These are phyloP conservation scores for Nakazawaea peltata DNA, from an alignment of 805 yeast species.

Conservation along the genomic window DNA sequence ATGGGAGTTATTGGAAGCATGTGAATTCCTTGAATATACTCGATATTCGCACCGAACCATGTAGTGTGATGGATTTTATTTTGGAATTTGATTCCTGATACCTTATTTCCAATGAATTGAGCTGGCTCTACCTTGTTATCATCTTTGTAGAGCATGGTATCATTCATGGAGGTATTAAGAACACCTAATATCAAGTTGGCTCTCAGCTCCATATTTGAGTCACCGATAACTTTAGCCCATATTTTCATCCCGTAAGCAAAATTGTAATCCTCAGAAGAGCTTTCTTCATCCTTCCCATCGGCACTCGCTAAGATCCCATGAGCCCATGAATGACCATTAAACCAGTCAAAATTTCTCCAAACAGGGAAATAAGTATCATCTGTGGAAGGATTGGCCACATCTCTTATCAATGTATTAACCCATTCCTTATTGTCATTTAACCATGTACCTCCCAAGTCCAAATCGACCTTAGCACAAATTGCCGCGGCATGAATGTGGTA, in stretches of 20 bases:
- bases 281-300: constrained; percentile 69
- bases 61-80: constrained; percentile 69
- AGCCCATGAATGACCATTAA: constrained; percentile 70
- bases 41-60: constrained; percentile 52
- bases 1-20: constrained; percentile 68
- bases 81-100: constrained; percentile 63
- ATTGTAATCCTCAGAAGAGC: constrained; percentile 64
- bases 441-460: constrained; percentile 44
- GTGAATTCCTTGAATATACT: constrained; percentile 72
- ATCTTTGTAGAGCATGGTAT: constrained; percentile 42
- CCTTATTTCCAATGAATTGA: constrained; percentile 46
- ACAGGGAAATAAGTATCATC: constrained; percentile 53
- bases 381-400: constrained; percentile 54
- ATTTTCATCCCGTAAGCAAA: constrained; percentile 61
- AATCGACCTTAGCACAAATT: constrained; percentile 60
- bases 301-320: constrained; percentile 54
- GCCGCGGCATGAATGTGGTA: constrained; percentile 82
- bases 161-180: constrained; percentile 44
- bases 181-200: constrained; percentile 54
- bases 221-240: constrained; percentile 57
- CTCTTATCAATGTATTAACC: constrained; percentile 56
- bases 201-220: constrained; percentile 41
- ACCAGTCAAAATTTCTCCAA: constrained; percentile 64
- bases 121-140: constrained; percentile 45
- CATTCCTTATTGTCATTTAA: constrained; percentile 37